Percentiles rank a stretch among this genome's conserved stretches.
phyloP scores from a whole-genome alignment of 352 stramenopile species.

The Globisporangium canariense region DNA sequence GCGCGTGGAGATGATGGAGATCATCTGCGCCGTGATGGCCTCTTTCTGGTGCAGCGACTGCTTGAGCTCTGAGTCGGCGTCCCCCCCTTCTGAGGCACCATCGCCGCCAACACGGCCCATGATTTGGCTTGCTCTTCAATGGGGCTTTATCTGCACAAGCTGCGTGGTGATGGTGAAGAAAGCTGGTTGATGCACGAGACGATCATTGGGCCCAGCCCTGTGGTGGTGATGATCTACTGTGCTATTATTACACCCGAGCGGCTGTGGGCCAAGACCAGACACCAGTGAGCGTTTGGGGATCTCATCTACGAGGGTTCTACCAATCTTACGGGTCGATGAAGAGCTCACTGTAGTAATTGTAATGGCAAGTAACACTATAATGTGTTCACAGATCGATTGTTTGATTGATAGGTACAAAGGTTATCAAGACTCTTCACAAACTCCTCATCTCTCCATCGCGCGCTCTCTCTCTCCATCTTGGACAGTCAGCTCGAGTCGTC shows the following conservation, averaged over 20 bases:
- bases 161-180: not conserved
- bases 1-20: conserved; percentile 68
- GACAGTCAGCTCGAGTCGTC: conserved; percentile 60
- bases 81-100: conserved; percentile 21
- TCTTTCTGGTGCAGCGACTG: conserved; percentile 74
- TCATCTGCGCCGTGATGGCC: conserved; percentile 76
- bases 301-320: no score
- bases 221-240: not conserved
- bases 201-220: not conserved
- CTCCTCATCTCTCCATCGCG: no score
- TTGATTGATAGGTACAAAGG: no score
- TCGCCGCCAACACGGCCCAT: conserved; percentile 22
- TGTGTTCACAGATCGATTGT: no score
- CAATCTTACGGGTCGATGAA: no score
- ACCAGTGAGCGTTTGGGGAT: no score
- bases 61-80: conserved; percentile 37
- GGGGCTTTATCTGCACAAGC: no score
- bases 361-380: no score
- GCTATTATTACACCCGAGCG: not conserved
- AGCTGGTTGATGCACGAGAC: not conserved
- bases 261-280: no score
- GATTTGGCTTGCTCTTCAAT: not conserved
- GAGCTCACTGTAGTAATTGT: no score
- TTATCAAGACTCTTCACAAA: no score
- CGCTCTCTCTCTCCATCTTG: not conserved